Percentiles rank a stretch among this genome's conserved stretches.
phyloP scores from a whole-genome alignment of 805 yeast species.

The Yarrowia divulgata region DNA sequence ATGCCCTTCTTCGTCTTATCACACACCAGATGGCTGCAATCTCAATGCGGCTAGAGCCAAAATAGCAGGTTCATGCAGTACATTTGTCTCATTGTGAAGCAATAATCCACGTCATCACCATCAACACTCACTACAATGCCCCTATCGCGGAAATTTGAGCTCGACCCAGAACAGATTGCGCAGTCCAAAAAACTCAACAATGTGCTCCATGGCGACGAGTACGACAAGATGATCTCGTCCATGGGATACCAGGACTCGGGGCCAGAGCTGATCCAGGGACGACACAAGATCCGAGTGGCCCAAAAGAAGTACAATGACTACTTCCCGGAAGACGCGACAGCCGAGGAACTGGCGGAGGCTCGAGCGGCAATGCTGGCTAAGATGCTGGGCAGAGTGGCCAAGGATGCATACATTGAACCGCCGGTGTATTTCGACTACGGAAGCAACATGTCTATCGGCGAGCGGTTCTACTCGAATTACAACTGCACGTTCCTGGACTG shows the following conservation, averaged over 20 bases:
- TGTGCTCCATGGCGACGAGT: constrained; percentile 50
- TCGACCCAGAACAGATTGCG: constrained; percentile 19
- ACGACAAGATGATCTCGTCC: constrained; percentile 65
- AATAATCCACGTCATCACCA: background rate
- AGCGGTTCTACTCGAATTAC: constrained; percentile 67
- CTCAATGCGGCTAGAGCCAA: background rate
- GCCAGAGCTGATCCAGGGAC: constrained; percentile 46
- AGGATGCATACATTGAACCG: constrained; percentile 58
- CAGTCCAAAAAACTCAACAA: constrained; percentile 19
- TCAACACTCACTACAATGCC: background rate
- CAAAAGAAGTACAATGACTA: constrained; percentile 48
- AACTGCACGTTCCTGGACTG: constrained; percentile 62
- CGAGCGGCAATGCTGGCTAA: constrained; percentile 52
- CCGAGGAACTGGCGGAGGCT: constrained; percentile 50
- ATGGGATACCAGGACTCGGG: constrained; percentile 54
- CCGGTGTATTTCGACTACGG: constrained; percentile 74
- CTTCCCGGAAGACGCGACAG: constrained; percentile 42
- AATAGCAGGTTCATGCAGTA: background rate
- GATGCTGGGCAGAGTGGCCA: constrained; percentile 60
- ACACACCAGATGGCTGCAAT: background rate
- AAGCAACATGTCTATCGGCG: constrained; percentile 63
- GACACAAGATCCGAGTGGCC: constrained; percentile 47
- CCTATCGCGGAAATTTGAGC: background rate
- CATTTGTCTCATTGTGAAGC: too few species aligned
- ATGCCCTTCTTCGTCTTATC: background rate